Base-by-base conservation (phyloP, 345 rosid genomes). In the Trapa incisa region DNA sequence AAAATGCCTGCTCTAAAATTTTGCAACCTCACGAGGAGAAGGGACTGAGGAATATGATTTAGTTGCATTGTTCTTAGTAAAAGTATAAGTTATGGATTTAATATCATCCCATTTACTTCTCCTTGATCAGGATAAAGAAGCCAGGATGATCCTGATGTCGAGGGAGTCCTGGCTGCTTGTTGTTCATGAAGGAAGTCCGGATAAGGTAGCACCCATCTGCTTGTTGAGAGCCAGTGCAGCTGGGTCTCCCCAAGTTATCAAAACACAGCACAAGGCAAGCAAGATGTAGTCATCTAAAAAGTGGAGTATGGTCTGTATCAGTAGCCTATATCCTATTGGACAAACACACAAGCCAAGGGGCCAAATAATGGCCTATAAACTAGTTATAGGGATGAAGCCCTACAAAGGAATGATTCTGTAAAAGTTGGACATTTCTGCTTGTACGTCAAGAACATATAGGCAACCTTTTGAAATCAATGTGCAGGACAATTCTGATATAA, bases 51-150 rank as follows among this genome's bases (percentile, higher is more conserved):
- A 45, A 45, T 45, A 11, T 45, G 48, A 45, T 45, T 11, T 1
- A 7, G 48, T 6, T 13, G 13, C 12, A 11, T 45, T 45, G 48
- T 50, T 17, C 5, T 29, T 29, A 15, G 22, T 4, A 50, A 15
- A 50, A 10, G 3, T 41, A 47, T 37, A 14, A 43, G 29, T 22
- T 22, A 22, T 22, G 29, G 7, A 57, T 43, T 65, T 61, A 22
- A 37, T 29, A 58, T 36, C 37, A 58, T 32, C 35, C 38, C 35
- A 10, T 9, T 58, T 58, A 7, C 38, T 22, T 15, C 65, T 45
- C 42, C 16, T 36, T 70, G 35, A 37, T 29, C 68, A 68, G 70
- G 70, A 68, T 32, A 68, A 56, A 58, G 70, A 68, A 58, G 70
- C 70, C 22, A 64, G 16, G 70, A 68, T 56, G 70, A 68, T 7